A percentile compares a stretch with the other conserved stretches of the same genome.
phyloP scores from a whole-genome alignment of 768 basidiomycete species.

The Lactarius indigo region DNA sequence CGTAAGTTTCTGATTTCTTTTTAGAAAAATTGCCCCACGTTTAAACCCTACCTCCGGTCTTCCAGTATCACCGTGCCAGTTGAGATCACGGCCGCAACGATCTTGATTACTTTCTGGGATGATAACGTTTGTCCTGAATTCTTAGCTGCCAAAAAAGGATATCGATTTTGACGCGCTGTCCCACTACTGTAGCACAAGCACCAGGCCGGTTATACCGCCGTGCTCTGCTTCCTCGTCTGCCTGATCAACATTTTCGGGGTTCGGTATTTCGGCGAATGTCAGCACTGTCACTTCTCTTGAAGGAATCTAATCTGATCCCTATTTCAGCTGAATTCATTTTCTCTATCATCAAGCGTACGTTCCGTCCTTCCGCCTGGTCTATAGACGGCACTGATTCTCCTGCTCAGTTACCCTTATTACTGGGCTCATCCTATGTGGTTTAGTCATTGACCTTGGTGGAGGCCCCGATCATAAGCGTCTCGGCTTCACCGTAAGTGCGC shows the following conservation, averaged over 20 bases:
- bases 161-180: background rate
- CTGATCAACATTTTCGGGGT: conserved; percentile 69
- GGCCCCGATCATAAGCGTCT: conserved; percentile 63
- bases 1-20: conserved; percentile 19
- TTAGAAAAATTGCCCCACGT: background rate
- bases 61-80: conserved; percentile 56
- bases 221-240: conserved; percentile 55
- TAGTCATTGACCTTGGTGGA: conserved; percentile 76
- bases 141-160: background rate
- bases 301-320: background rate
- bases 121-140: conserved; percentile 39
- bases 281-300: background rate
- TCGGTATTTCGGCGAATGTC: conserved; percentile 61
- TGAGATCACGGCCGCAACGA: conserved; percentile 70
- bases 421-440: conserved; percentile 55
- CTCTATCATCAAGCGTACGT: conserved; percentile 66
- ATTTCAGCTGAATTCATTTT: conserved; percentile 57
- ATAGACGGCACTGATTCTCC: conserved; percentile 23
- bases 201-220: conserved; percentile 52
- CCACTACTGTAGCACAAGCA: conserved; percentile 42
- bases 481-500: conserved; percentile 54
- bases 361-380: conserved; percentile 24
- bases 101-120: conserved; percentile 75
- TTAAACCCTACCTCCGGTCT: background rate
- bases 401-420: conserved; percentile 53